Evolutionary conservation across 139 green algal genomes (phyloP), one percentile per base, ranked within the genome.

Genomic region (Chlamydomonas schloesseri): DNA sequence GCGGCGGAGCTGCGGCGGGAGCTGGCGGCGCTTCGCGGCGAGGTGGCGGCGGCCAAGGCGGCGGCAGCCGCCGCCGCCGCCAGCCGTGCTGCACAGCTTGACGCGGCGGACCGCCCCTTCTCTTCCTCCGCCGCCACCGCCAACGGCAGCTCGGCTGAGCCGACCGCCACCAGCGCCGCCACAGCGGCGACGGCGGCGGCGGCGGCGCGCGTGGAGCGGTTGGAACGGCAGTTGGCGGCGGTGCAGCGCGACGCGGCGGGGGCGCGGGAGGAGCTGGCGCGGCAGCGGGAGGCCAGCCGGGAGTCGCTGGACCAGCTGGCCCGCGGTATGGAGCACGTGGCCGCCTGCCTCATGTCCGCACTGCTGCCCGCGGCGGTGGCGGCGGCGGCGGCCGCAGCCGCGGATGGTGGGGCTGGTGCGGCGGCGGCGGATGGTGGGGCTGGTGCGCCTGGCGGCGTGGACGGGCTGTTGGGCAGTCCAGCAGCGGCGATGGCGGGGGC

Each of bases 281-380:
- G 50, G 10, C 67, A 77, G 26, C 10, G 31, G 24, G 46, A 76
- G 10, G 26, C 20, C 42, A 55, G 26, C 42, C n/a, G 64, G 3
- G 67, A 26, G 33, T 33, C 60, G 23, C 0, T 85, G 79, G 67
- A 85, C 23, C 67, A 76, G 46, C 42, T 85, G 50, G 64, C 79
- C 8, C 37, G 34, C 29, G 79, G 79, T 23, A 76, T 77, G 67
- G 79, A 85, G 64, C 79, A 85, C 79, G 47, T 76, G 31, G 42
- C 79, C 5, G 65, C 65, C 20, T 76, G 65, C 47, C 11, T 85
- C 17, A 4, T 76, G 65, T 29, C 79, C 0, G 65, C 79, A 1
- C 23, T 85, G 31, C 67, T 68, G 79, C 67, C 79, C 21, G 50
- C n/a, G 31, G 20, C 47, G 20, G 47, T 15, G 70, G 37, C 37